Percentiles rank a stretch among this genome's conserved stretches.
phyloP scores from a whole-genome alignment of 108 stramenopile genomes.

The Discostella stelligeroides region DNA sequence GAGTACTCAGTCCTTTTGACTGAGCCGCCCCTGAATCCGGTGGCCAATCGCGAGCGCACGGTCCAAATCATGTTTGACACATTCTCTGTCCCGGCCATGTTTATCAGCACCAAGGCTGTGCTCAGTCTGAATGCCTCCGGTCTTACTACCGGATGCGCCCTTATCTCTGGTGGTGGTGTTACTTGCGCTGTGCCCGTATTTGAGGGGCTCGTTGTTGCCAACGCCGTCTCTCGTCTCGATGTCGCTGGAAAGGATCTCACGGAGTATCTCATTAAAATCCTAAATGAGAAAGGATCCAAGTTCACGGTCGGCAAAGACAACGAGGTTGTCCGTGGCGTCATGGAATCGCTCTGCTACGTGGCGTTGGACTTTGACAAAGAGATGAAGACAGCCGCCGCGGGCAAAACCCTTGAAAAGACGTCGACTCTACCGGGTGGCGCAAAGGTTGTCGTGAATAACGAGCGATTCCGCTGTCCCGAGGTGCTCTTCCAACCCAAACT shows the following conservation, averaged over 20 bases:
- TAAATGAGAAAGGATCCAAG: conserved; percentile 92
- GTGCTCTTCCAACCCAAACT: conserved; percentile 95
- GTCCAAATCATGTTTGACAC: conserved; percentile 99
- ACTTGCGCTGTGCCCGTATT: conserved; percentile 96
- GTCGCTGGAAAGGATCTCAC: conserved; percentile 95
- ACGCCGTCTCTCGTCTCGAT: conserved; percentile 93
- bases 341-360: conserved; percentile 90
- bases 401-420: conserved; percentile 90
- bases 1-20: conserved; percentile 99
- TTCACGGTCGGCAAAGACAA: conserved; percentile 92
- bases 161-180: conserved; percentile 94
- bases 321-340: conserved; percentile 94
- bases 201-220: conserved; percentile 95
- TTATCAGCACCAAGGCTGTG: conserved; percentile 99
- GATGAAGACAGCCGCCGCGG: conserved; percentile 93
- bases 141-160: conserved; percentile 95
- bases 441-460: conserved; percentile 93
- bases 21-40: conserved; percentile 99
- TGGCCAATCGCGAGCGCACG: conserved; percentile 99
- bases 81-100: conserved; percentile 99
- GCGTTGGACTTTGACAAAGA: conserved; percentile 93
- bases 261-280: conserved; percentile 94
- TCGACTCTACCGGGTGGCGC: conserved; percentile 94
- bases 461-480: conserved; percentile 94
- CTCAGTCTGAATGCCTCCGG: conserved; percentile 94